Base-by-base conservation (phyloP, 345 rosid species). In the Hevea brasiliensis region DNA sequence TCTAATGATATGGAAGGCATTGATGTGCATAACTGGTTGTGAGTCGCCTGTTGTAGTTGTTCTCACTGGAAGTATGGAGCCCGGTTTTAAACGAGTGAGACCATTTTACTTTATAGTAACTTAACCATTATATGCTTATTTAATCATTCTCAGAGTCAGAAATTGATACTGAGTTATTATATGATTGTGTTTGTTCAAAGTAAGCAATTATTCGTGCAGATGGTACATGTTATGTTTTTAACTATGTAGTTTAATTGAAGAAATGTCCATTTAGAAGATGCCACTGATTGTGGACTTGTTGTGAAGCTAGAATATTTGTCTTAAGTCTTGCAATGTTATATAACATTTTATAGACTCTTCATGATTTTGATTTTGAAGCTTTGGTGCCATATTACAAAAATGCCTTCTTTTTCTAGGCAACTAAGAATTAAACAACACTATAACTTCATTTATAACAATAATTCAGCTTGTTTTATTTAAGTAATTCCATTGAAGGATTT, bases 1-100 rank as follows among this genome's bases (percentile, higher is more conserved):
- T 2, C 70, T 90, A 75, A 88, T 90, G n/a, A 75, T 90, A 77
- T 92, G 98, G 94, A 90, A 88, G 77, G 92, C 78, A 24, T 77
- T 92, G 84, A 86, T 87, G 84, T 87, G 84, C 69, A 79, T 90
- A 14, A 87, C 91, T 5, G 97, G 93, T 20, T 85, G 83, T 18
- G 93, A 88, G 80, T 89, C 95, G 0, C 95, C 93, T 1, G 87
- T 86, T n/a, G 95, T 93, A 10, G 97, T 91, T 72, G 90, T 88
- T 72, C 87, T 93, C 26, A 76, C 95, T 24, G 92, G 77, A 48
- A 91, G 97, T 65, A 89, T 91, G 95, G 95, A 91, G 72, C 98
- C 95, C 13, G 97, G 90, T 67, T 91, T 93, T 78, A 75, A 85
- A 76, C 78, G 92, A 77, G 90, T 88, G 65, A 72, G 50, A 77